phyloP scores from a whole-genome alignment of 2,329 filamentous ascomycete species.

The Pseudogymnoascus sp. region DNA sequence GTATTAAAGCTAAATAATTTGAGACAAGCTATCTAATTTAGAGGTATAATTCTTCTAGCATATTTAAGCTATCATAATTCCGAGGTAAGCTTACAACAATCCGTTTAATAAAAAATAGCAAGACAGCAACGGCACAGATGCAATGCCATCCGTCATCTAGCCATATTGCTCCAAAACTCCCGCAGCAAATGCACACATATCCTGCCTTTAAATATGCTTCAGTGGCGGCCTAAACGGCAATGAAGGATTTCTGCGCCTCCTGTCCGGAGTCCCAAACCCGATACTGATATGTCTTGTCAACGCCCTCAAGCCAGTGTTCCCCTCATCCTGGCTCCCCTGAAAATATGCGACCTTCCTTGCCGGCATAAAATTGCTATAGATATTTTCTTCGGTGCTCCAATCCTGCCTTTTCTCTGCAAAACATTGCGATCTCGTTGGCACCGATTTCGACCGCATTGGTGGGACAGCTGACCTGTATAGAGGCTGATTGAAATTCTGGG shows the following conservation, averaged over 20 bases:
- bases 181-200: neutral
- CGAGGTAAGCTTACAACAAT: neutral
- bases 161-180: neutral
- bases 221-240: neutral
- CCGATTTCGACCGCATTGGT: neutral
- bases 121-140: neutral
- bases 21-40: neutral
- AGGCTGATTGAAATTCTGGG: neutral
- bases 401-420: neutral
- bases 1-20: neutral
- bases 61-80: neutral
- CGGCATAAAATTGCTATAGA: neutral
- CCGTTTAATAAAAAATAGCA: neutral
- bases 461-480: neutral
- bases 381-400: neutral
- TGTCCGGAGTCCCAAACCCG: neutral
- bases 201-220: neutral
- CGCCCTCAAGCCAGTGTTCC: neutral
- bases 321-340: neutral
- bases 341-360: neutral
- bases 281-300: neutral
- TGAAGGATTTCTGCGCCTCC: neutral
- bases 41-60: neutral
- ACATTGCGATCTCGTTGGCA: neutral
- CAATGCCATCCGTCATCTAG: neutral